Percentiles rank a stretch among this genome's conserved stretches.
Conservation (phyloP, 179 eudicot genomes). For the Vitellaria paradoxa region DNA sequence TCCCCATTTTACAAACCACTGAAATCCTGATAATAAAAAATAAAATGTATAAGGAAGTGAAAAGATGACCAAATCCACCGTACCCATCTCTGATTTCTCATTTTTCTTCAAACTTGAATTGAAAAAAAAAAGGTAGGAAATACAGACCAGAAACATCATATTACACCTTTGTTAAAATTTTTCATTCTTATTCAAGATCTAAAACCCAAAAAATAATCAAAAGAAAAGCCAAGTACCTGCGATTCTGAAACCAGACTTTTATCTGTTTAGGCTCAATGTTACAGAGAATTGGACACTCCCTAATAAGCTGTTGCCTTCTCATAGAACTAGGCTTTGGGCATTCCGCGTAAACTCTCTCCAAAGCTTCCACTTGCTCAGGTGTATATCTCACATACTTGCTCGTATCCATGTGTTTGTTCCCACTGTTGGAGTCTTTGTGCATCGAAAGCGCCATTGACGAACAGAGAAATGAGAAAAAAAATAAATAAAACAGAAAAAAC, state of each 20-base stretch:
- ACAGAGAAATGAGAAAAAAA: not conserved
- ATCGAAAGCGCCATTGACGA: constrained; percentile 29
- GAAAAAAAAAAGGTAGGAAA: not conserved
- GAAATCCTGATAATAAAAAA: too few relatives aligned
- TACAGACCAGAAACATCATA: not conserved
- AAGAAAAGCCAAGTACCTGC: constrained; percentile 30
- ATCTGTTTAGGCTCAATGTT: constrained; percentile 57
- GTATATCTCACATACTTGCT: constrained; percentile 61
- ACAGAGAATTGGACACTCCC: constrained; percentile 54
- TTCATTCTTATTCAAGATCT: not conserved
- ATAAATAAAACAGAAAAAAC: not conserved
- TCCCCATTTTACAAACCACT: too few relatives aligned
- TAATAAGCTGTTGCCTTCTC: constrained; percentile 48
- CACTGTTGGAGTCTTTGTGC: constrained; percentile 21
- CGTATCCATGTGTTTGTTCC: constrained; percentile 35
- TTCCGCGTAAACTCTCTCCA: constrained; percentile 55
- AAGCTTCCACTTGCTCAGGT: constrained; percentile 58
- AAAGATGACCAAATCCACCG: not conserved
- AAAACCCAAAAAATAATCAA: not conserved
- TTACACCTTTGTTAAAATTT: not conserved
- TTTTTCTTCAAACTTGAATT: not conserved
- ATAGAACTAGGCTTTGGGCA: constrained; percentile 57
- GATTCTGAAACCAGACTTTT: constrained; percentile 67
- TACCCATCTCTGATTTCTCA: not conserved
- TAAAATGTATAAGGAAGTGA: not conserved